Evolutionary conservation across 192 early-diverging fungal species (phyloP), one percentile per base, ranked within the genome.

Genomic region (Backusella tarrabulga): DNA sequence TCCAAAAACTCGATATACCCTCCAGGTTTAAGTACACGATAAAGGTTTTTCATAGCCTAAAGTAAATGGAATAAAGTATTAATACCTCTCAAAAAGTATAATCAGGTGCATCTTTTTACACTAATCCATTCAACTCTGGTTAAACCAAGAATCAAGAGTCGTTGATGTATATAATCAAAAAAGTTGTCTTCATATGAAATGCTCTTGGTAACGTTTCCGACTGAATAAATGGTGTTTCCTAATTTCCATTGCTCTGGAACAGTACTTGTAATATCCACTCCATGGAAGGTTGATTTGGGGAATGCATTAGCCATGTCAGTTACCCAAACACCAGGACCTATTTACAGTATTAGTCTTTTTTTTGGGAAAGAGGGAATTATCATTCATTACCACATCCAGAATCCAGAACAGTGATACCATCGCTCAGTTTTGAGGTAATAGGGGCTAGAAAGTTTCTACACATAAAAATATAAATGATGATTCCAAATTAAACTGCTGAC

Each of bases 251-350:
- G 41, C 26, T 72, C 38, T 34, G 81, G 81, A 54, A 81, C 83
- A n/a, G 76, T 68, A 35, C 68, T 56, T 21, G 81, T 78, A 26
- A 88, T 88, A 40, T 89, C 88, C 34, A 87, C 72, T 5, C 87
- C 88, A 67, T 82, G 74, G 54, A 89, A 88, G 6, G 78, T 80
- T 6, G 83, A 80, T n/a, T 78, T 74, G 35, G 85, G 84, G 60
- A 83, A 84, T 19, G 76, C 84, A 11, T 80, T 81, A 15, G 88
- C 85, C 83, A 89, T 84, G 60, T 89, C 87, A 15, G 80, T 38
- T 14, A 74, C 34, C 82, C 82, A 83, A 21, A 82, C 77, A 6
- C 70, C 82, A 35, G 83, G 83, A n/a, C 74, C 70, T 38, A 54
- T 1, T n/a, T 4, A n/a, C 17, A 6, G n/a, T 21, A 19, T 54